These are phyloP conservation scores for Trichocladium antarcticum DNA, from an alignment of 495 filamentous ascomycete species.

Conservation along the genomic window DNA sequence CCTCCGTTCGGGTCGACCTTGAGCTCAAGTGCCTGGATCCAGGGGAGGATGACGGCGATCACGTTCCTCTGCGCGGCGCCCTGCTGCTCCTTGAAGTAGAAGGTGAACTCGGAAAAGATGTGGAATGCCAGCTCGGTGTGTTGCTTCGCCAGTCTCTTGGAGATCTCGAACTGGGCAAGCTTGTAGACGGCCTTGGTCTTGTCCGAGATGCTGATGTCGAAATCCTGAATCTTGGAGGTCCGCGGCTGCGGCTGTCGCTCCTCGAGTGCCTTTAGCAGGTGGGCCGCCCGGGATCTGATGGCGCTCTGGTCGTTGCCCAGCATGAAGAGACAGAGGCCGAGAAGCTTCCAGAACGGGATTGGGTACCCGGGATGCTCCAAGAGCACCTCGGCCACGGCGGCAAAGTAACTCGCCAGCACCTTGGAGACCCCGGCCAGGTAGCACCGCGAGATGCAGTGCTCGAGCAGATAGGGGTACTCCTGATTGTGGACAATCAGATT, in stretches of 20 bases:
- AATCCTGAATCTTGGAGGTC: slow-evolving; percentile 85
- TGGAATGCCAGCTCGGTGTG: slow-evolving; percentile 82
- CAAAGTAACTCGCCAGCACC: slow-evolving; percentile 88
- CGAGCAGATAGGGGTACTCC: slow-evolving; percentile 68
- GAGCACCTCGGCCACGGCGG: slow-evolving; percentile 78
- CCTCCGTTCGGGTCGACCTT: slow-evolving; percentile 91
- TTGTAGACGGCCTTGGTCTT: slow-evolving; percentile 98
- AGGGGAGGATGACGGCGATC: slow-evolving; percentile 86
- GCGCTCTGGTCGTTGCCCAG: slow-evolving; percentile 82
- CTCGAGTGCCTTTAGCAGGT: slow-evolving; percentile 71
- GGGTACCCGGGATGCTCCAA: slow-evolving; percentile 67
- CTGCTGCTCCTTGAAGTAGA: slow-evolving; percentile 76
- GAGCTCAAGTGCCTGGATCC: slow-evolving; percentile 89
- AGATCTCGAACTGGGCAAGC: slow-evolving; percentile 91
- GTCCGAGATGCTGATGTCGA: slow-evolving; percentile 95
- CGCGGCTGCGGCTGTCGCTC: slow-evolving; percentile 59
- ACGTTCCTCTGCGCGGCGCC: slow-evolving; percentile 81
- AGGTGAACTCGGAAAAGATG: slow-evolving; percentile 87
- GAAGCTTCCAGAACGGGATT: slow-evolving; percentile 77
- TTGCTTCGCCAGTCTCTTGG: slow-evolving; percentile 75
- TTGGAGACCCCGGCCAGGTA: slow-evolving; percentile 68
- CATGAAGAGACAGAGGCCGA: slow-evolving; percentile 80
- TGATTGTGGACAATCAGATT: slow-evolving; percentile 87
- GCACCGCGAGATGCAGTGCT: slow-evolving; percentile 79
- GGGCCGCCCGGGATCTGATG: slow-evolving; percentile 78